Conservation (phyloP, 352 stramenopile species). For the Pythium myriotylum region DNA sequence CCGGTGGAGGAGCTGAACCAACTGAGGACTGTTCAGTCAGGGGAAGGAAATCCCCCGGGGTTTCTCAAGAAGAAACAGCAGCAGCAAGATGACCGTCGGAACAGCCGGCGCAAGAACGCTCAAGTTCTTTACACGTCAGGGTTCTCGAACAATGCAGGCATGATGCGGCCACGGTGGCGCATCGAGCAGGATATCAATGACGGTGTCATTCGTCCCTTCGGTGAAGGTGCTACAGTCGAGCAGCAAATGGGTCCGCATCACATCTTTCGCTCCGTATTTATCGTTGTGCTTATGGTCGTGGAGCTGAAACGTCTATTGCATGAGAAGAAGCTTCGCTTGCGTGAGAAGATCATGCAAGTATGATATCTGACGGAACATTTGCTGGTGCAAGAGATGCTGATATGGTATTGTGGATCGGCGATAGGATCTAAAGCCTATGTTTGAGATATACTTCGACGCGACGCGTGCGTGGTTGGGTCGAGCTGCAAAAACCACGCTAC, state of each 20-base stretch:
- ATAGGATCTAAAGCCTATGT: conserved; percentile 67
- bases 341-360: conserved; percentile 21
- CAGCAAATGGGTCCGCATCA: conserved; percentile 33
- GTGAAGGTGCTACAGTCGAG: conserved; percentile 25
- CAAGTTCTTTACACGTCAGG: conserved; percentile 39
- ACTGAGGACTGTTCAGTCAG: too few relatives aligned
- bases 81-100: conserved; percentile 35
- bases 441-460: conserved; percentile 67
- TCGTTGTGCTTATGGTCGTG: conserved; percentile 32
- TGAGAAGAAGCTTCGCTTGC: conserved; percentile 30
- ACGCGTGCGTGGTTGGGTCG: conserved; percentile 66
- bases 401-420: too few relatives aligned
- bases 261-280: conserved; percentile 44
- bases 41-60: too few relatives aligned
- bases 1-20: too few relatives aligned
- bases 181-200: conserved; percentile 41
- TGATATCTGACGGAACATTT: background rate
- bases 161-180: conserved; percentile 55
- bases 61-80: too few relatives aligned
- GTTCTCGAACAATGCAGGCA: conserved; percentile 4
- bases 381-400: too few relatives aligned
- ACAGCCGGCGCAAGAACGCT: conserved; percentile 45
- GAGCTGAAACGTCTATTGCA: conserved; percentile 37
- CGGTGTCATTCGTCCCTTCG: conserved; percentile 34
- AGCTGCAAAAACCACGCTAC: conserved; percentile 41